Evolutionary conservation across 495 filamentous ascomycete genomes (phyloP).

Genomic region (Elasticomyces elasticus): DNA sequence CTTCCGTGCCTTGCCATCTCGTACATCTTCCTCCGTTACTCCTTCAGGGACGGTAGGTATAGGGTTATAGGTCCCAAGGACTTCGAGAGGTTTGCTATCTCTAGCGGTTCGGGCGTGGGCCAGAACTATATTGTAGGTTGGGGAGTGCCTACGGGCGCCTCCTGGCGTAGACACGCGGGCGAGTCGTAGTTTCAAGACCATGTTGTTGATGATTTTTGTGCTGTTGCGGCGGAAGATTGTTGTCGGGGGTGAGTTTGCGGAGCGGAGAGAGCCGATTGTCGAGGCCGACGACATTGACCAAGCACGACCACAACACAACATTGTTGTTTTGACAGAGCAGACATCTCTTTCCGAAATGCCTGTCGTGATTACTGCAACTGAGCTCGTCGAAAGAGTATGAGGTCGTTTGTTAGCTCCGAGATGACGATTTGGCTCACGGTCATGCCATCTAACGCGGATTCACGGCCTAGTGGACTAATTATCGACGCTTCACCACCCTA

Average conservation of each 20-base stretch:
- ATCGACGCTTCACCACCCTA: too few species aligned
- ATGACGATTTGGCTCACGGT: too few species aligned
- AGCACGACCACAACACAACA: too few species aligned
- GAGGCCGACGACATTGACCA: too few species aligned
- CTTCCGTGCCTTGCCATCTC: conserved; percentile 41
- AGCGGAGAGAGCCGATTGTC: too few species aligned
- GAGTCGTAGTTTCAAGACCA: conserved; percentile 90
- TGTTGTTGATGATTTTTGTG: conserved; percentile 31
- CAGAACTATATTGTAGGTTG: conserved; percentile 96
- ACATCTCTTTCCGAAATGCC: too few species aligned
- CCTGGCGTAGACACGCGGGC: conserved; percentile 57
- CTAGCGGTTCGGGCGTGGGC: conserved; percentile 83
- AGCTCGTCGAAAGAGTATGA: too few species aligned
- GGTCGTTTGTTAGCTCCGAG: too few species aligned
- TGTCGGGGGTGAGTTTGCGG: neutral
- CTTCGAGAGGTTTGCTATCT: conserved; percentile 80
- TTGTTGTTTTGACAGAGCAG: too few species aligned
- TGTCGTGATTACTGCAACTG: too few species aligned
- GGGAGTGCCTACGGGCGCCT: conserved; percentile 62
- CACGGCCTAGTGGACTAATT: too few species aligned
- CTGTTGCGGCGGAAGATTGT: neutral
- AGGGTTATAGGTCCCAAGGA: conserved; percentile 90
- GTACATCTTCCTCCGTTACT: conserved; percentile 32
- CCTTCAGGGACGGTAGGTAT: conserved; percentile 63
- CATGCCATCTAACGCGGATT: too few species aligned